Evolutionary conservation across 2,329 filamentous ascomycete species (phyloP), one percentile per base, ranked within the genome.

Genomic region (Blastomyces percursus): DNA sequence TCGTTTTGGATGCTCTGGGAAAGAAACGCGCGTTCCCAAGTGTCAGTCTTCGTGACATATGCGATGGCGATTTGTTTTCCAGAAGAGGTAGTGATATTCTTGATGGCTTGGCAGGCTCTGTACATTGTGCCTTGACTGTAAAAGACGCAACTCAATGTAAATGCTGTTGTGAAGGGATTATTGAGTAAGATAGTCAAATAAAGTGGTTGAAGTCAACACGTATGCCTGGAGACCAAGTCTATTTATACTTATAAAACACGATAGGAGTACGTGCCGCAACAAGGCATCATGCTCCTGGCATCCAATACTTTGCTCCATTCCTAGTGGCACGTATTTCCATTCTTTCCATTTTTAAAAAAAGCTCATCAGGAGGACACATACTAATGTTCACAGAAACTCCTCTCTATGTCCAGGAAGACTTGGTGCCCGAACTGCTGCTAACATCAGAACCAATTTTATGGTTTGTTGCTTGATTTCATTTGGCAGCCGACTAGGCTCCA

Each of bases 31-130:
- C 40, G 57, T 12, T 59, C 57, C 40, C 57, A 59, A 59, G 44
- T 50, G 38, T 59, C 57, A 19, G 40, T 59, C 57, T 59, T 59
- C 40, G 40, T 59, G 57, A 59, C 57, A 35, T 59, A 59, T 50
- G 57, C 21, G 57, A 59, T 21, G 38, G 57, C 40, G 57, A 59
- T 50, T 48, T 59, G 40, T 59, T 59, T 59, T 59, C 57, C 40
- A 24, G 38, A 1, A n/a, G 57, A 59, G 38, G 40, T 59, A 59
- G 19, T 59, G 57, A 59, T 59, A 50, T 59, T 59, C 44, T 59
- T 59, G 57, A 59, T 59, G 57, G 57, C 57, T 59, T 59, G 57
- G 57, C 57, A 59, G 57, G 57, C 57, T 59, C 40, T 44, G 57
- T 30, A 59, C 57, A 59, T 59, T 6, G 38, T 48, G 57, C 2